Conservation (phyloP, 495 filamentous ascomycete species). For the Penicillium subrubescens region DNA sequence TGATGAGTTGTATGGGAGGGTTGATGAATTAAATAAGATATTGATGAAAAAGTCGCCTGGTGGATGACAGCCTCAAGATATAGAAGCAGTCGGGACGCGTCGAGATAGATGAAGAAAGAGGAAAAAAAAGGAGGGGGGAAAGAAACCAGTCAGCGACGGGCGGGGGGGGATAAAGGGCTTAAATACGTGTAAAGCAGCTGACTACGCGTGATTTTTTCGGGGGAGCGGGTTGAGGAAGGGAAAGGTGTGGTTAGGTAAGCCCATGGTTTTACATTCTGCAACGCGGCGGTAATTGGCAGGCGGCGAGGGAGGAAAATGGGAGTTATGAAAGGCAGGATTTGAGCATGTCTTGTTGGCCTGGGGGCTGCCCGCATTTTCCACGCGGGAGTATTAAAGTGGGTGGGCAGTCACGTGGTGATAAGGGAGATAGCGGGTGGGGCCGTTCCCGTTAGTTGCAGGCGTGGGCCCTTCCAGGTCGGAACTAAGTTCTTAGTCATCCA, state of each 20-base stretch:
- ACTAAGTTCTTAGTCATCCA: not conserved
- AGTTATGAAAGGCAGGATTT: constrained; percentile 50
- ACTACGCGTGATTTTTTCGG: constrained; percentile 30
- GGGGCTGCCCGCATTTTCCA: constrained; percentile 27
- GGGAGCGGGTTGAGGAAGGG: constrained; percentile 10
- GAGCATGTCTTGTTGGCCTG: constrained; percentile 32
- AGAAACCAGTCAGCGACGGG: constrained; percentile 15
- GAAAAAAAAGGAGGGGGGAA: constrained; percentile 13
- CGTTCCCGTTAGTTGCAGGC: not conserved
- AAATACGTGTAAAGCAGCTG: constrained; percentile 23
- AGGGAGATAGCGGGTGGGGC: not conserved
- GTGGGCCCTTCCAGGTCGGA: not conserved
- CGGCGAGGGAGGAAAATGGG: constrained; percentile 38
- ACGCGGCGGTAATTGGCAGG: constrained; percentile 46
- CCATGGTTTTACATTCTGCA: constrained; percentile 29
- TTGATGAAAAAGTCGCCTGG: constrained; percentile 28
- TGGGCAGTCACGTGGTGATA: constrained; percentile 30
- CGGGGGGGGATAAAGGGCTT: constrained; percentile 21
- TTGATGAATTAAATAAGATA: constrained; percentile 23
- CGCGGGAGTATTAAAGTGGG: constrained; percentile 9
- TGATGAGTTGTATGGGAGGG: constrained; percentile 51
- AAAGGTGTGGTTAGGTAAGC: constrained; percentile 27
- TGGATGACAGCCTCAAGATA: constrained; percentile 1
- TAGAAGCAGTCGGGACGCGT: constrained; percentile 26
- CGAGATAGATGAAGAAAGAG: constrained; percentile 23